A percentile compares a stretch with the other conserved stretches of the same genome.
Evolutionary conservation across 306 rosid species (phyloP).

Genomic region (Vigna radiata): DNA sequence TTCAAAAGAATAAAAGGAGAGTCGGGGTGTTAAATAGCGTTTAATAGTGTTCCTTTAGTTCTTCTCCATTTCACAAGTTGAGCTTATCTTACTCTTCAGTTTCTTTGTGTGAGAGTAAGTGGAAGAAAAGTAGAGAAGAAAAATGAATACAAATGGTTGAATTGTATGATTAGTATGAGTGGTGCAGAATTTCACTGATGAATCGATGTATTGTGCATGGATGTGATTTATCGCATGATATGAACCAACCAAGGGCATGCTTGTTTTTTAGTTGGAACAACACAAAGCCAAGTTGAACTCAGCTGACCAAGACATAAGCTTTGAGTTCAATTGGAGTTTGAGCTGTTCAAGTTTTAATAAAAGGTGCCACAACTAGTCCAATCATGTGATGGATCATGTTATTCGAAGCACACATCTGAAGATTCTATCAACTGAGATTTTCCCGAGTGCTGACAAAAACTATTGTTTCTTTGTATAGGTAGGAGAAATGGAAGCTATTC

Average conservation of each 20-base stretch:
- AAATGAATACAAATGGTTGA: background rate
- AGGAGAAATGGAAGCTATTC: slow-evolving; percentile 86
- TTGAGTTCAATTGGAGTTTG: no score
- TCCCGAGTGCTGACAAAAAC: background rate
- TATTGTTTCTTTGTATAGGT: slow-evolving; percentile 60
- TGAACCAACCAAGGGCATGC: background rate
- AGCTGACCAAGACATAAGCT: no score
- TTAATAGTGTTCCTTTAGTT: background rate
- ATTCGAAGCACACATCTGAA: background rate
- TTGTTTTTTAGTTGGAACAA: no score
- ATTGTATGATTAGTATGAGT: background rate
- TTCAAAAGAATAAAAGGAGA: background rate
- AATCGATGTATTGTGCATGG: background rate
- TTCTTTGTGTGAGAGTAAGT: background rate
- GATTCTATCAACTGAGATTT: slow-evolving; percentile 2
- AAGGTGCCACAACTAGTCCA: background rate
- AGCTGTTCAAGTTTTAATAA: no score
- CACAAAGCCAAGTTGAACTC: no score
- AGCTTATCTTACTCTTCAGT: background rate
- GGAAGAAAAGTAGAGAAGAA: background rate
- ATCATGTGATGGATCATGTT: background rate
- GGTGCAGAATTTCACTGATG: background rate
- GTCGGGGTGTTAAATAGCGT: background rate
- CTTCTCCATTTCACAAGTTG: background rate
- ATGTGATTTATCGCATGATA: background rate